Evolutionary conservation across 805 yeast genomes (phyloP), one percentile per base, ranked within the genome.

Genomic region (Blastobotrys terrestris): DNA sequence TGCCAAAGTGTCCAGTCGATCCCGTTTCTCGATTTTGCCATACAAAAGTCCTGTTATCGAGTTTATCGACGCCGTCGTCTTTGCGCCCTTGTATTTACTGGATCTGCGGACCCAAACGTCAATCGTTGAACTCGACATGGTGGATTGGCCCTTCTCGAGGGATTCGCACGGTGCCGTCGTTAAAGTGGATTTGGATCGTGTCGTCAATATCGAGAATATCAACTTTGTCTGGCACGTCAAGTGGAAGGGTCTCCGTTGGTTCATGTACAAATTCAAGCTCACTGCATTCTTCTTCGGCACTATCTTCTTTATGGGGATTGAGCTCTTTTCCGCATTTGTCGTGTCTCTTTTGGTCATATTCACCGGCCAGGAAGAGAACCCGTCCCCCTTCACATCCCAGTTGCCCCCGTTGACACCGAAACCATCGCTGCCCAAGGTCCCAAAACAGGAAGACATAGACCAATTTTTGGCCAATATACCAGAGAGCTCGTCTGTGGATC

Each of bases 191-290:
- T 44, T 65, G 14, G 65, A 63, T 45, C 54, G 62, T 2, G 51
- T 43, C 8, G 62, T 67, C 5, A 58, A 67, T 20, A 35, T 65
- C 2, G 56, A 56, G 44, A 47, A 48, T 8, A 66, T 67, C 11
- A 31, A 46, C 11, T 49, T 65, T 19, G 56, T 49, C 4, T 63
- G 62, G 61, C 44, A 53, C 3, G 67, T 63, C 16, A 49, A 64
- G 48, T 66, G 68, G 70, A 51, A 49, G 11, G 70, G 70, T 14
- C 31, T 67, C 7, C 57, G 70, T 18, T 67, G 62, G 49, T 52
- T 61, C 15, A 60, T 67, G 67, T 56, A 66, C 47, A 54, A 65
- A 16, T 59, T 60, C 50, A 49, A 60, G 8, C 5, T 61, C 15
- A 35, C 55, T 2, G 51, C 59, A 22, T 63, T 63, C 45, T 20